Evolutionary conservation across 208 protist species (phyloP), one percentile per base, ranked within the genome.

Genomic region (Trypanosomatidae sp.): DNA sequence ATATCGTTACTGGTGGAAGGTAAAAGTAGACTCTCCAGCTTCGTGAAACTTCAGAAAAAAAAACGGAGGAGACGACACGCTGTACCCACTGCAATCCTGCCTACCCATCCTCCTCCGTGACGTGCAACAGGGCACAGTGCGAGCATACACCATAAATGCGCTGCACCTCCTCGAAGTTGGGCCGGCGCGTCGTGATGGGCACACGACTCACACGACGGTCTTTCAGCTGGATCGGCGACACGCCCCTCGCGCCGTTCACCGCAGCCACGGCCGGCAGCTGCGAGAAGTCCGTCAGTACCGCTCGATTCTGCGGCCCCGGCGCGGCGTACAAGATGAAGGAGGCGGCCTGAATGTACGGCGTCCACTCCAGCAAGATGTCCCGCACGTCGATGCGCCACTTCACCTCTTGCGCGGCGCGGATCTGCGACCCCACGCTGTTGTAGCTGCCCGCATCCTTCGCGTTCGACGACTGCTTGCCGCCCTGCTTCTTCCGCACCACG

Each of bases 401-500:
- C 17, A 93, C 71, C 74, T 98, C 94, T 66, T 98, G 92, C 9
- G 87, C 85, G 17, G 85, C 82, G n/a, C 94, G 86, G 39, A 98
- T 96, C 71, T 91, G 84, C 1, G 91, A 95, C 22, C 94, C 94
- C 9, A 90, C 82, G 56, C 90, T 95, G 72, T 88, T 83, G 71
- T 89, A 96, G 59, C 86, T 91, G 22, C 83, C 81, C 6, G 71
- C 77, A 58, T 96, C 90, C 77, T 93, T 93, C 22, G 91, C 89
- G 67, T 90, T 88, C 19, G 77, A 91, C 1, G 91, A 94, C 76
- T 98, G 94, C 71, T 93, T 92, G 36, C 92, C 91, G 25, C 94
- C 94, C 76, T 98, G 94, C 76, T 98, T 98, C 69, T 98, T 98
- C 33, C 94, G 89, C 66, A 95, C 88, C 5, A 96, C 90, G 69